phyloP scores from a whole-genome alignment of 129 eudicot species.

The Pseudognaphalium luteoalbum region DNA sequence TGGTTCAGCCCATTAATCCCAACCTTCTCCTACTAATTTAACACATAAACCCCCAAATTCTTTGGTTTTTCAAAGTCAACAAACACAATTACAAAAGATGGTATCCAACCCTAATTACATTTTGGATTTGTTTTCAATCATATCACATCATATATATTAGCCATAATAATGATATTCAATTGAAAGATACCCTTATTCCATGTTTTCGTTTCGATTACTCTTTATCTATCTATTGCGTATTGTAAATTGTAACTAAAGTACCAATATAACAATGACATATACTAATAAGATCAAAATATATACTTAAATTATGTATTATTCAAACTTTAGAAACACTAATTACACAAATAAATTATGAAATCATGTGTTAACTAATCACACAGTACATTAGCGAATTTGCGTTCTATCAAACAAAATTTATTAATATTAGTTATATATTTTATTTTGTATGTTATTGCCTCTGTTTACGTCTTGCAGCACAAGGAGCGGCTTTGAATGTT shows the following conservation, averaged over 20 bases:
- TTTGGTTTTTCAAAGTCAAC: slow-evolving; percentile 41
- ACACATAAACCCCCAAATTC: slow-evolving; percentile 30
- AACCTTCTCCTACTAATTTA: slow-evolving; percentile 32
- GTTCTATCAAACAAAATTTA: too few relatives aligned
- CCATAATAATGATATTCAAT: neutral
- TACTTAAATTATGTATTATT: neutral
- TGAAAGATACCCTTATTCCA: slow-evolving; percentile 10
- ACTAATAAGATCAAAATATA: neutral
- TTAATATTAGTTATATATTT: too few relatives aligned
- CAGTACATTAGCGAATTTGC: too few relatives aligned
- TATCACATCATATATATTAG: slow-evolving; percentile 2
- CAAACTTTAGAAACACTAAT: neutral
- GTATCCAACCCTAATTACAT: slow-evolving; percentile 26
- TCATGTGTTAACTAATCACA: too few relatives aligned
- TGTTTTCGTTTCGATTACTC: slow-evolving; percentile 16
- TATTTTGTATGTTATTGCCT: too few relatives aligned
- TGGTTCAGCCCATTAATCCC: slow-evolving; percentile 34
- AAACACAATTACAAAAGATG: slow-evolving; percentile 27
- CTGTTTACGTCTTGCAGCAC: too few relatives aligned
- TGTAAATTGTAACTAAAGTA: neutral
- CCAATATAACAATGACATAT: neutral
- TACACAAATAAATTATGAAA: neutral
- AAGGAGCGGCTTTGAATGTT: too few relatives aligned
- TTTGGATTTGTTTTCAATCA: slow-evolving; percentile 34
- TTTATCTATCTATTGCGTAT: neutral